These are phyloP conservation scores for Croton setiger DNA, from an alignment of 441 rosid species.

Conservation along the genomic window DNA sequence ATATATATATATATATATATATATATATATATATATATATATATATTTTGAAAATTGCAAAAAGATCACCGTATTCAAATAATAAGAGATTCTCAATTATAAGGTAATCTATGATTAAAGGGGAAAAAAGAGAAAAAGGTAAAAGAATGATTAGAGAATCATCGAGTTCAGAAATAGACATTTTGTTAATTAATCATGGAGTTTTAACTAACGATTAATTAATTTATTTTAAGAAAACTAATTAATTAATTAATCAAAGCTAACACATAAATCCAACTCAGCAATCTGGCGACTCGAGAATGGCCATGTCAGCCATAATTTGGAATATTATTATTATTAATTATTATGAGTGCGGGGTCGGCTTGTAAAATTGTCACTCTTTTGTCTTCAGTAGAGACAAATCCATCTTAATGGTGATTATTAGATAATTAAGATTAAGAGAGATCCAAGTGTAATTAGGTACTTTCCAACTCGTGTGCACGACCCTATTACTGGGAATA, in stretches of 20 bases:
- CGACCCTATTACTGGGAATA: slow-evolving; percentile 20
- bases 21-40: no score
- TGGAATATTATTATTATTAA: no score
- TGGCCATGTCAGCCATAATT: slow-evolving; percentile 19
- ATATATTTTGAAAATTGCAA: no score
- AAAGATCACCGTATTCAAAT: no score
- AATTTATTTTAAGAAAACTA: no score
- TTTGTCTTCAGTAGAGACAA: slow-evolving; percentile 31
- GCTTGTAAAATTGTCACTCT: slow-evolving; percentile 19
- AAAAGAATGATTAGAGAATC: slow-evolving; percentile 26
- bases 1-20: no score
- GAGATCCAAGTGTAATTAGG: not conserved
- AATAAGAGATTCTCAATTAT: not conserved
- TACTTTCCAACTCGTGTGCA: slow-evolving; percentile 31
- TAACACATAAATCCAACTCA: slow-evolving; percentile 6
- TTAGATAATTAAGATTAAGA: not conserved
- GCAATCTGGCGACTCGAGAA: slow-evolving; percentile 13
- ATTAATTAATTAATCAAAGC: no score
- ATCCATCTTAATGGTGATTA: not conserved
- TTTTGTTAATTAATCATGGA: not conserved
- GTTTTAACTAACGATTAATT: no score
- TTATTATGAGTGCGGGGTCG: slow-evolving; percentile 20
- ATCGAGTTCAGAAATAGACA: not conserved
- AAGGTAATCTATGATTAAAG: not conserved
- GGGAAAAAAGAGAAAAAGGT: not conserved